phyloP scores from a whole-genome alignment of 2,329 filamentous ascomycete genomes.

The Ploettnerulaceae sp. region DNA sequence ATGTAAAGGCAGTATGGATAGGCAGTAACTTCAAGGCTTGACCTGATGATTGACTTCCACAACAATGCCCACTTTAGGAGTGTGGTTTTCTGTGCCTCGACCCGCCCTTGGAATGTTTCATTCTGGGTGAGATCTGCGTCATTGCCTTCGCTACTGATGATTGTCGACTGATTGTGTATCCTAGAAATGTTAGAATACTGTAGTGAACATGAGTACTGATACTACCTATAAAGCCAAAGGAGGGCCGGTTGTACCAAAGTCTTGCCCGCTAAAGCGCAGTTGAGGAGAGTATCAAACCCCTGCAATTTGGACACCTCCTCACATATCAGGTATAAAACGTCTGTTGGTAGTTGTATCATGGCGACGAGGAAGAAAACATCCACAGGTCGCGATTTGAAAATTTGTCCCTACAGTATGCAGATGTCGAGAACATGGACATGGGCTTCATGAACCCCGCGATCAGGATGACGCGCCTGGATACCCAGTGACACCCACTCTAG shows the following conservation, averaged over 20 bases:
- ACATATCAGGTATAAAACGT: constrained; percentile 34
- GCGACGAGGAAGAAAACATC: no score
- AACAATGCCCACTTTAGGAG: constrained; percentile 53
- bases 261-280: constrained; percentile 50
- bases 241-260: constrained; percentile 55
- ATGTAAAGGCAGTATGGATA: constrained; percentile 69
- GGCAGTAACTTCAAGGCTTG: constrained; percentile 55
- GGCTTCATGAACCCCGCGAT: no score
- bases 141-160: constrained; percentile 40
- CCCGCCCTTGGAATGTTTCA: constrained; percentile 18
- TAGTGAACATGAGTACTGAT: no score
- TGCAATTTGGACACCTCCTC: constrained; percentile 50
- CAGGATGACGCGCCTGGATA: no score
- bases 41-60: constrained; percentile 65
- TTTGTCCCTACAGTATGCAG: constrained; percentile 4
- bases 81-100: constrained; percentile 17
- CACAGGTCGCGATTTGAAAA: constrained; percentile 1
- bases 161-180: constrained; percentile 43
- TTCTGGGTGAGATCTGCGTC: constrained; percentile 35
- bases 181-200: constrained; percentile 32
- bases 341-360: constrained; percentile 16
- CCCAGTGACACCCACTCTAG: no score
- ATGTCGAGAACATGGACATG: no score
- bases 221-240: constrained; percentile 60
- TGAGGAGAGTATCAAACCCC: constrained; percentile 58